Percentiles rank a stretch among this genome's conserved stretches.
Evolutionary conservation across 1,284 basidiomycete genomes (phyloP).

Genomic region (Ganoderma multipileum): DNA sequence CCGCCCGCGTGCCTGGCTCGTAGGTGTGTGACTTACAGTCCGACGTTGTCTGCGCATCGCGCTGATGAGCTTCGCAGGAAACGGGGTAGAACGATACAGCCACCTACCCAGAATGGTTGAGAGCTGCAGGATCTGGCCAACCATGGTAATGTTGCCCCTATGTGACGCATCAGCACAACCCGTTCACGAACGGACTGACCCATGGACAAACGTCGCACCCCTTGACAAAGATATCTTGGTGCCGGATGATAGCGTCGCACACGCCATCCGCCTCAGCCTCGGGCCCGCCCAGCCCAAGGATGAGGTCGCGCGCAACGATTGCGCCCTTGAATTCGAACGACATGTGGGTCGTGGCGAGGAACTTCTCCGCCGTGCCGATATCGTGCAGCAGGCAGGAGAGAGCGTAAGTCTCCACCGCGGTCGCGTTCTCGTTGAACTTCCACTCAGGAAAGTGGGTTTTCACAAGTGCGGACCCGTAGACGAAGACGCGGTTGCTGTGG

Average conservation of each 20-base stretch:
- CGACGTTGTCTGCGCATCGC: conserved; percentile 48
- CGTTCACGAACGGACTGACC: background rate
- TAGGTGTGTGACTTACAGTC: conserved; percentile 44
- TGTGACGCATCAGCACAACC: background rate
- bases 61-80: background rate
- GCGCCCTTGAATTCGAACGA: conserved; percentile 68
- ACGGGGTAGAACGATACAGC: background rate
- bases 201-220: conserved; percentile 39
- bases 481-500: conserved; percentile 58
- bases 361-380: conserved; percentile 59
- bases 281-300: conserved; percentile 50
- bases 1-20: background rate
- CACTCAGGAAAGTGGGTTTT: conserved; percentile 57
- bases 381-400: conserved; percentile 61
- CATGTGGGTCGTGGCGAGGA: conserved; percentile 58
- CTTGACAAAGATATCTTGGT: conserved; percentile 65
- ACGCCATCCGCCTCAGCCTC: conserved; percentile 63
- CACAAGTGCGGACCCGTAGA: conserved; percentile 55
- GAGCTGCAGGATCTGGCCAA: conserved; percentile 60
- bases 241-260: conserved; percentile 63
- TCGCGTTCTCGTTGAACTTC: conserved; percentile 45
- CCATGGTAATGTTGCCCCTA: conserved; percentile 58
- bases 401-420: conserved; percentile 54
- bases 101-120: conserved; percentile 55
- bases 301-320: conserved; percentile 58